A percentile compares a stretch with the other conserved stretches of the same genome.
Conservation (phyloP, 306 rosid genomes). For the Cicer pinnatifidum region DNA sequence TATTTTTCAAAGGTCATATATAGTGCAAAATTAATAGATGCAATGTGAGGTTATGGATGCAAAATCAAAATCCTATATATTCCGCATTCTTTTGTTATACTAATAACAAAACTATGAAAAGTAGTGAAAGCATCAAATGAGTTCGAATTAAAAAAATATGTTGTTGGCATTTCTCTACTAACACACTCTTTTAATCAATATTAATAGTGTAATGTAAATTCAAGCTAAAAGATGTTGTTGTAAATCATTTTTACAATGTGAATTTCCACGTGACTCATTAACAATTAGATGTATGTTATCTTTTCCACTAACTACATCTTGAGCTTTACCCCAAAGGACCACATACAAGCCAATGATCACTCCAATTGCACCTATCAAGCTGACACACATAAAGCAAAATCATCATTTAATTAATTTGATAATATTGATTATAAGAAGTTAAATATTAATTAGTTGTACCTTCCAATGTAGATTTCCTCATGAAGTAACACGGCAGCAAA, state of each 20-base stretch:
- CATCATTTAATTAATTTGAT: not conserved
- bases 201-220: no score
- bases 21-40: no score
- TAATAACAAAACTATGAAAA: no score
- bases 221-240: constrained; percentile 47
- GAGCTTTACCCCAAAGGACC: constrained; percentile 70
- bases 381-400: not conserved
- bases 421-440: not conserved
- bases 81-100: no score
- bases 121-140: no score
- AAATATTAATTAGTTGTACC: constrained; percentile 27
- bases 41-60: no score
- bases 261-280: constrained; percentile 10
- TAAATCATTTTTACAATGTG: constrained; percentile 43
- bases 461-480: constrained; percentile 49
- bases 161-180: no score
- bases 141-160: no score
- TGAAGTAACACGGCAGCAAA: constrained; percentile 58
- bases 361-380: constrained; percentile 55
- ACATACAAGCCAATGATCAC: constrained; percentile 60
- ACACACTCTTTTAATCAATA: no score
- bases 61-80: no score
- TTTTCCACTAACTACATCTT: constrained; percentile 24
- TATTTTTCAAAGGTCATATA: no score
- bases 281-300: not conserved